Evolutionary conservation across 2,329 filamentous ascomycete genomes (phyloP), one percentile per base, ranked within the genome.

Genomic region (Neonectria ditissima): DNA sequence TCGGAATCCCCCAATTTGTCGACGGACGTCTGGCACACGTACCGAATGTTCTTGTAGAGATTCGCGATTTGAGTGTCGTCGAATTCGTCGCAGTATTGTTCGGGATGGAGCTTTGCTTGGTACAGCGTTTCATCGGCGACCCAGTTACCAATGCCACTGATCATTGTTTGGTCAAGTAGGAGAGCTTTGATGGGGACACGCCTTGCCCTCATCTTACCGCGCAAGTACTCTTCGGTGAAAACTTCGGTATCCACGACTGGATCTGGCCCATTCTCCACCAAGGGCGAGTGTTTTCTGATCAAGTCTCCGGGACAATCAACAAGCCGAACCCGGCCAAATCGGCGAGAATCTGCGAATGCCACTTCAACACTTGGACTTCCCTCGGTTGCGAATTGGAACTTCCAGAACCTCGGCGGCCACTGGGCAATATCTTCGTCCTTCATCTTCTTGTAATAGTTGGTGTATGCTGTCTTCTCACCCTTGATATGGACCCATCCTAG

Each of bases 81-180:
- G 69, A 98, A 91, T 0, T 92, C 92, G 73, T 97, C 90, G 79
- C 91, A 93, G 80, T 97, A 97, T 76, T 97, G 93, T 77, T 97
- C 95, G 0, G 96, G 96, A 70, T 99, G 95, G 16, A 98, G 86
- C 53, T 87, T 89, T 5, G 96, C 92, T 70, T 98, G 91, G 74
- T 94, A 99, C 55, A 99, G 82, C 7, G 97, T 90, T 77, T 99
- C 96, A 75, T 99, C 96, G 1, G 91, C 94, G 57, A 99, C 95
- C 95, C 95, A 99, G 75, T 98, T 98, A 0, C 96, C 96, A 66
- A 99, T 92, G 8, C 96, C 96, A 73, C 92, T 96, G 65, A 98
- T 92, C 76, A 92, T 92, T 18, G 89, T 86, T 78, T 99, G 96
- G 75, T 98, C 93, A 4, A 98, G 84, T 13, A 99, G 82, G 20